phyloP scores from a whole-genome alignment of 2,329 filamentous ascomycete genomes.

The Alternaria angustiovoidea region DNA sequence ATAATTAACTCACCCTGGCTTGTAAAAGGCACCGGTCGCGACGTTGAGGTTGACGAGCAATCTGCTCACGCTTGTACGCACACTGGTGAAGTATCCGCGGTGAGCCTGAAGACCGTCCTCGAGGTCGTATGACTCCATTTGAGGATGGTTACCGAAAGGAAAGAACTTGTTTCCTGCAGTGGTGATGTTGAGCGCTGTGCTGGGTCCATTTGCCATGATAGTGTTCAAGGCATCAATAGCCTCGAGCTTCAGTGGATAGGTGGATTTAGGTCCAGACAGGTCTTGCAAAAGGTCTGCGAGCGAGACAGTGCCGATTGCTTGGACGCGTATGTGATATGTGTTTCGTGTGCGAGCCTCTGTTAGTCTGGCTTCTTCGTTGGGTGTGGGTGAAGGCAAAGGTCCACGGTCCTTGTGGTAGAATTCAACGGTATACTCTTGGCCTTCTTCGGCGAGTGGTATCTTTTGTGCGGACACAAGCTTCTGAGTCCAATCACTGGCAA shows the following conservation, averaged over 20 bases:
- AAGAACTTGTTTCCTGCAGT: slow-evolving; percentile 61
- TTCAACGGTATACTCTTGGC: slow-evolving; percentile 29
- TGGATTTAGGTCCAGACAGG: slow-evolving; percentile 53
- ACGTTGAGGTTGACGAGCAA: slow-evolving; percentile 71
- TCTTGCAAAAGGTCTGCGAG: slow-evolving; percentile 53
- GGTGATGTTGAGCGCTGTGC: slow-evolving; percentile 51
- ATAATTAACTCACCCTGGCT: slow-evolving; percentile 41
- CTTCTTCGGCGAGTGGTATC: slow-evolving; percentile 22
- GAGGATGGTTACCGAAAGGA: slow-evolving; percentile 55
- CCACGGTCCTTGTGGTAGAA: slow-evolving; percentile 40
- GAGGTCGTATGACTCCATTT: slow-evolving; percentile 53
- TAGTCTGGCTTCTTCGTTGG: slow-evolving; percentile 25
- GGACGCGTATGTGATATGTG: slow-evolving; percentile 30
- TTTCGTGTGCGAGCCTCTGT: slow-evolving; percentile 27
- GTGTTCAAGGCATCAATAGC: slow-evolving; percentile 67
- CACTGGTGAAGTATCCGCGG: slow-evolving; percentile 69
- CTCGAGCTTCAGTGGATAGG: slow-evolving; percentile 58
- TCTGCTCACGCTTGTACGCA: slow-evolving; percentile 65
- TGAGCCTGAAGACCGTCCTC: slow-evolving; percentile 63
- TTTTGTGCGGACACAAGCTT: slow-evolving; percentile 37
- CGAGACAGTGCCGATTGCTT: slow-evolving; percentile 36
- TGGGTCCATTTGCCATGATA: slow-evolving; percentile 60
- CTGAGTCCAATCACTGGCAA: slow-evolving; percentile 53
- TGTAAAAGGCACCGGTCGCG: slow-evolving; percentile 66
- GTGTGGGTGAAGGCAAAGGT: slow-evolving; percentile 24